Base-by-base conservation (phyloP, 2,329 filamentous ascomycete species). In the Ophiocordyceps unilateralis region DNA sequence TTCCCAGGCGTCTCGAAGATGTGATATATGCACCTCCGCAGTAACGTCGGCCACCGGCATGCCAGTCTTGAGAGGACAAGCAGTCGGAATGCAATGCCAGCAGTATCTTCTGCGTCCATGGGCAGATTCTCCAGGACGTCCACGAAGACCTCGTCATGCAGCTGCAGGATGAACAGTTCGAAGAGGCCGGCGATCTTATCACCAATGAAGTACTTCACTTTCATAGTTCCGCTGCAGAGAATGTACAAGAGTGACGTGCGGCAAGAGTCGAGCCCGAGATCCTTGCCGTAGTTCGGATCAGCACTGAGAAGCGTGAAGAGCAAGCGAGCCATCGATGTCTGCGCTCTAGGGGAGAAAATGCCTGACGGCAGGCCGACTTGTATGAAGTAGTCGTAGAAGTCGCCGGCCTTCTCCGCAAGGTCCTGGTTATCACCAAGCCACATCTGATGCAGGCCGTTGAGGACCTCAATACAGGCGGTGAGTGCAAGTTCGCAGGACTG, bases 1-100 rank as follows among this genome's bases (percentile, higher is more conserved):
- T 78, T 77, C 1, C 83, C 85, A 2, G 88, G 83, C 0, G 82
- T 86, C 58, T 96, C 91, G 51, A 96, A 94, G 20, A 96, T 87
- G 58, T 91, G 83, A 57, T 95, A 98, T 17, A 93, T 83, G 49
- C 86, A 87, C 49, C 83, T 78, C 42, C 88, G 80, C 38, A 95
- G 69, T 19, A 96, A 68, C 1, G 88, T 93, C 46, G 86, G 79
- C 84, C 89, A 96, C 41, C 69, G 65, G 24, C 85, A 83, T 21
- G 83, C 91, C 45, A 98, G 65, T 44, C 78, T 77, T 1, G 82
- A 76, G 11, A 96, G 65, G 9, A 85, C 75, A 47, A 83, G 74
- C 3, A 96, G 64, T 6, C 91, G 79, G 48, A 93, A 74, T 1
- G 86, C 84, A 50, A 96, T 89, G 0, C 87, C 89, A 59, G 95